phyloP scores from a whole-genome alignment of 352 stramenopile genomes.

The Phytophthora fragariae region DNA sequence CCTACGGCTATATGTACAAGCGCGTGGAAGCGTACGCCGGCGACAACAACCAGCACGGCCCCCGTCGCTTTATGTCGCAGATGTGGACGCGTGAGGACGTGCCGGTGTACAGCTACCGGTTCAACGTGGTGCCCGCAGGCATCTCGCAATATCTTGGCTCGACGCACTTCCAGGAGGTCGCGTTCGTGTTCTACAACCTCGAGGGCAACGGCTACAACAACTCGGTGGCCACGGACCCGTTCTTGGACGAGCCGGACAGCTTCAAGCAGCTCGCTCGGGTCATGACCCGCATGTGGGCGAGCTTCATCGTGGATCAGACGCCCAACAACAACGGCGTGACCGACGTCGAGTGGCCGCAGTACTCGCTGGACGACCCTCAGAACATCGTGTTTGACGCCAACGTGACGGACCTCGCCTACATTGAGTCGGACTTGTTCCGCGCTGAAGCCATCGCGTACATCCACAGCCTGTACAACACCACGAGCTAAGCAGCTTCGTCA shows the following conservation, averaged over 20 bases:
- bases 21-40: slow-evolving; percentile 33
- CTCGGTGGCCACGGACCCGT: slow-evolving; percentile 30
- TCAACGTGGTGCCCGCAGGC: slow-evolving; percentile 33
- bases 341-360: slow-evolving; percentile 38
- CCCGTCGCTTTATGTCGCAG: slow-evolving; percentile 39
- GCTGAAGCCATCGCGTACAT: slow-evolving; percentile 37
- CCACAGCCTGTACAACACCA: slow-evolving; percentile 34
- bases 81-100: slow-evolving; percentile 34
- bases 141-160: slow-evolving; percentile 17
- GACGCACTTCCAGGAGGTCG: slow-evolving; percentile 37
- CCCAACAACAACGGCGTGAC: slow-evolving; percentile 22
- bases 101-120: slow-evolving; percentile 39
- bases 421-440: slow-evolving; percentile 38
- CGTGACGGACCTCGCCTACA: slow-evolving; percentile 39
- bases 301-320: slow-evolving; percentile 33
- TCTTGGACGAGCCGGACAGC: slow-evolving; percentile 25
- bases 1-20: slow-evolving; percentile 42
- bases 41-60: slow-evolving; percentile 33
- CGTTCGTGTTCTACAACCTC: slow-evolving; percentile 46
- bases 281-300: slow-evolving; percentile 40
- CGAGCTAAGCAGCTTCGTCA: slow-evolving; percentile 18
- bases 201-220: slow-evolving; percentile 34
- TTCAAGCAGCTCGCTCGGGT: slow-evolving; percentile 17
- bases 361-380: slow-evolving; percentile 29
- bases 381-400: slow-evolving; percentile 44